Percentiles rank a stretch among this genome's conserved stretches.
Conservation (phyloP, 2,329 filamentous ascomycete species). For the Neonectria magnoliae region DNA sequence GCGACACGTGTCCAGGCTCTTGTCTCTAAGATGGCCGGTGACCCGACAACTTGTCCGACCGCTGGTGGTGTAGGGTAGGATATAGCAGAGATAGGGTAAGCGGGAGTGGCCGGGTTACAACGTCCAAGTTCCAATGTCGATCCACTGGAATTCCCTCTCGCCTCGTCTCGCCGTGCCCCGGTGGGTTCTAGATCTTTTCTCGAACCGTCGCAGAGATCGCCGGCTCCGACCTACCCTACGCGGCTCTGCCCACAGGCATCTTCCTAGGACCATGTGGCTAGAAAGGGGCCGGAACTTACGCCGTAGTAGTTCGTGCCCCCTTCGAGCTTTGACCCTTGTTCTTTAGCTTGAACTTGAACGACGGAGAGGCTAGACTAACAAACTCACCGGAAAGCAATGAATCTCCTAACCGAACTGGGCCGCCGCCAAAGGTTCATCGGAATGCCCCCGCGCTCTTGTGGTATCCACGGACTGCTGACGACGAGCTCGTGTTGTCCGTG, state of each 20-base stretch:
- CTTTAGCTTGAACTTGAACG: neutral
- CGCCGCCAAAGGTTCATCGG: neutral
- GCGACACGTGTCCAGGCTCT: slow-evolving; percentile 40
- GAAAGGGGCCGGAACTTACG: slow-evolving; percentile 15
- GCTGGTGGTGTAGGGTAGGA: slow-evolving; percentile 23
- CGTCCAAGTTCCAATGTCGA: neutral
- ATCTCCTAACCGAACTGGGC: neutral
- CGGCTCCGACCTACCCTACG: slow-evolving; percentile 12
- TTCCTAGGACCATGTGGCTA: slow-evolving; percentile 16
- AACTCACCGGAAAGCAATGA: neutral
- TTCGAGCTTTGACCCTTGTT: neutral
- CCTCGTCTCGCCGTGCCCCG: neutral
- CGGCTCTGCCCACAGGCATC: slow-evolving; percentile 16
- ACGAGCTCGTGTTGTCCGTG: neutral
- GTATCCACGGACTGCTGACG: neutral
- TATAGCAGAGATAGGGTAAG: neutral
- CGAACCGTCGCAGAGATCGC: slow-evolving; percentile 5
- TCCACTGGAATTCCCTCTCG: neutral
- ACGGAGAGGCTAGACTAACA: slow-evolving; percentile 11
- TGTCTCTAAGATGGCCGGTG: slow-evolving; percentile 12
- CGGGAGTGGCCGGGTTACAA: too few species aligned
- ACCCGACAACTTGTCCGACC: neutral
- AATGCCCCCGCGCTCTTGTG: slow-evolving; percentile 7
- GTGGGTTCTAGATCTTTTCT: slow-evolving; percentile 8
- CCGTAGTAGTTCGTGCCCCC: neutral